Evolutionary conservation across 805 yeast species (phyloP).

Genomic region (Wickerhamiella sorbophila): DNA sequence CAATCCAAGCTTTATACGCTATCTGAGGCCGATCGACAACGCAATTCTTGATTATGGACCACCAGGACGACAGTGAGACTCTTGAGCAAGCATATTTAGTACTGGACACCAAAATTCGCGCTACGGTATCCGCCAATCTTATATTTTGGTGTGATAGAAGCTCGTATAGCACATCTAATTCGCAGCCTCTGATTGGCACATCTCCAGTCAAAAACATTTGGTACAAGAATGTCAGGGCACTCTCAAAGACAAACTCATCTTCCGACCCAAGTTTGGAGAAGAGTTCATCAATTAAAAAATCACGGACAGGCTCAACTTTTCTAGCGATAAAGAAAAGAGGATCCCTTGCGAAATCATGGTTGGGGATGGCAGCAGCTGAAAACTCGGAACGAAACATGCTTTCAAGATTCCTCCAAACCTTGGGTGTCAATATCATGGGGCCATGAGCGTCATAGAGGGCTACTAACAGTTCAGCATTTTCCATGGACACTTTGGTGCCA

Average conservation of each 20-base stretch:
- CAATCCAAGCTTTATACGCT: slow-evolving; percentile 1
- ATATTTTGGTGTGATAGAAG: not conserved
- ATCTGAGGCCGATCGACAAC: not conserved
- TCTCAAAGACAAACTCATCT: not conserved
- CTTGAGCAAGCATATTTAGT: not conserved
- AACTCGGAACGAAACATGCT: not conserved
- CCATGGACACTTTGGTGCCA: not conserved
- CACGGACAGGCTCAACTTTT: not conserved
- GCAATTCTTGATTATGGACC: not conserved
- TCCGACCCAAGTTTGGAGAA: not conserved
- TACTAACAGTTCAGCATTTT: not conserved
- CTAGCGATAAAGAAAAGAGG: not conserved
- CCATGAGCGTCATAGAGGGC: not conserved
- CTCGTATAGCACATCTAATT: not conserved
- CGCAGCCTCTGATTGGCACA: not conserved
- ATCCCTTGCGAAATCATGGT: not conserved
- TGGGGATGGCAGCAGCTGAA: not conserved
- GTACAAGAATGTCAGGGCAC: not conserved
- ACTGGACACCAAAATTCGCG: not conserved
- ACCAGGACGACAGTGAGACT: not conserved
- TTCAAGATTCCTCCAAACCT: not conserved
- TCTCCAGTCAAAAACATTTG: not conserved
- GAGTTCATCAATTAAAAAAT: not conserved
- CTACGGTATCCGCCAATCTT: not conserved
- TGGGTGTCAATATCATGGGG: not conserved